phyloP scores from a whole-genome alignment of 495 filamentous ascomycete genomes.

The Xylaria intraflava region DNA sequence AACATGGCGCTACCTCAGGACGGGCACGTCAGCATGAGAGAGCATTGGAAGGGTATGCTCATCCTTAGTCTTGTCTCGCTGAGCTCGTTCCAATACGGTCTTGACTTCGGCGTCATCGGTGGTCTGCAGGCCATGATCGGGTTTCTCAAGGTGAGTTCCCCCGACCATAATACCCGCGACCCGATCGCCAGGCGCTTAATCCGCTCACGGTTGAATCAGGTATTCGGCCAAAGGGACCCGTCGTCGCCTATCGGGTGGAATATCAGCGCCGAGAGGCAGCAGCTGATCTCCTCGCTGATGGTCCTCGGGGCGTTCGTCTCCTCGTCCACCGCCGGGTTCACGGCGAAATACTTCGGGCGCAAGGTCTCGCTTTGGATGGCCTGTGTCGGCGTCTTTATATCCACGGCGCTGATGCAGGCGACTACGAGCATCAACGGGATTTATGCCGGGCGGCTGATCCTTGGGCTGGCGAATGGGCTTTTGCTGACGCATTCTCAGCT shows the following conservation, averaged over 20 bases:
- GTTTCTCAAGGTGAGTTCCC: constrained; percentile 48
- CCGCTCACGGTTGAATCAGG: constrained; percentile 13
- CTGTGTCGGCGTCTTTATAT: constrained; percentile 40
- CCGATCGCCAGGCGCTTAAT: too few relatives aligned
- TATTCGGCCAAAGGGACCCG: constrained; percentile 38
- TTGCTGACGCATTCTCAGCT: constrained; percentile 57
- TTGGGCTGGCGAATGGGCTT: constrained; percentile 51
- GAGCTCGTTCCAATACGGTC: constrained; percentile 55
- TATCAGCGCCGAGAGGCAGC: constrained; percentile 46
- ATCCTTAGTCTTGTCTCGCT: constrained; percentile 44
- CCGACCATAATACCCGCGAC: too few relatives aligned
- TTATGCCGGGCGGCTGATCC: constrained; percentile 50
- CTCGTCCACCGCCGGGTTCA: constrained; percentile 47
- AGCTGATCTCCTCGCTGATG: constrained; percentile 54
- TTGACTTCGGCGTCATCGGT: constrained; percentile 56
- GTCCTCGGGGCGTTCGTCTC: constrained; percentile 54
- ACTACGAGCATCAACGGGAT: constrained; percentile 46
- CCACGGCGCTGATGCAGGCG: constrained; percentile 53
- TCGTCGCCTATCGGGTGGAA: constrained; percentile 46
- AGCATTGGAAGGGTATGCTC: constrained; percentile 36
- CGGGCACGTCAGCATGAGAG: constrained; percentile 21
- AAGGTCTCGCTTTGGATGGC: constrained; percentile 45
- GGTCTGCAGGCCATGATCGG: constrained; percentile 57
- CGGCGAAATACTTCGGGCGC: constrained; percentile 42
- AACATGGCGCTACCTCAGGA: constrained; percentile 18